Percentiles rank a stretch among this genome's conserved stretches.
Conservation (phyloP, 768 basidiomycete species). For the Agaricus bisporus region DNA sequence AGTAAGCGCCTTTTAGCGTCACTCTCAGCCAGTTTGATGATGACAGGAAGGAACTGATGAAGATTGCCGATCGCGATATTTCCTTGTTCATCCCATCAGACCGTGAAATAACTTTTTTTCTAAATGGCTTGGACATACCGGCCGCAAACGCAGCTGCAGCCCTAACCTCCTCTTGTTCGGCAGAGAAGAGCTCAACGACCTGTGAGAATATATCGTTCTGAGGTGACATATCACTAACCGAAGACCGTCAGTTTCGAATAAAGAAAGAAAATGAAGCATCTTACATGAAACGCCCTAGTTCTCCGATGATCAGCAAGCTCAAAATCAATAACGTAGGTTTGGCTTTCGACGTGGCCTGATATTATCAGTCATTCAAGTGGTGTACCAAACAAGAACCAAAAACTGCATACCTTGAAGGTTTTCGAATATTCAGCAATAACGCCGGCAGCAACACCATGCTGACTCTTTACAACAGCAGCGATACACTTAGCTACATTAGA, state of each 20-base stretch:
- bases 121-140: slow-evolving; percentile 36
- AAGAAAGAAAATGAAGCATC: neutral
- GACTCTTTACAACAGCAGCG: slow-evolving; percentile 71
- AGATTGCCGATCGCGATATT: slow-evolving; percentile 96
- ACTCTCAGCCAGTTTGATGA: slow-evolving; percentile 71
- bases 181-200: slow-evolving; percentile 67
- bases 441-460: slow-evolving; percentile 69
- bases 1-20: slow-evolving; percentile 78
- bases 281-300: slow-evolving; percentile 87
- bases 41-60: slow-evolving; percentile 76
- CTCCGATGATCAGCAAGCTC: slow-evolving; percentile 84
- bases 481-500: slow-evolving; percentile 82
- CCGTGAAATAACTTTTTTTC: neutral
- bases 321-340: slow-evolving; percentile 68
- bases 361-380: neutral
- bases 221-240: slow-evolving; percentile 76
- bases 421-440: slow-evolving; percentile 84
- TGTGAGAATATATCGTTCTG: slow-evolving; percentile 75
- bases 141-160: slow-evolving; percentile 93
- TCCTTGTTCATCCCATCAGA: slow-evolving; percentile 35
- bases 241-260: neutral
- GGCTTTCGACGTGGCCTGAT: slow-evolving; percentile 50
- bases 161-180: slow-evolving; percentile 80
- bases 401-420: slow-evolving; percentile 55
- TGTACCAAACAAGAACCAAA: neutral